A percentile compares a stretch with the other conserved stretches of the same genome.
phyloP scores from a whole-genome alignment of 345 rosid species.

The Eucalyptus erythrocorys region DNA sequence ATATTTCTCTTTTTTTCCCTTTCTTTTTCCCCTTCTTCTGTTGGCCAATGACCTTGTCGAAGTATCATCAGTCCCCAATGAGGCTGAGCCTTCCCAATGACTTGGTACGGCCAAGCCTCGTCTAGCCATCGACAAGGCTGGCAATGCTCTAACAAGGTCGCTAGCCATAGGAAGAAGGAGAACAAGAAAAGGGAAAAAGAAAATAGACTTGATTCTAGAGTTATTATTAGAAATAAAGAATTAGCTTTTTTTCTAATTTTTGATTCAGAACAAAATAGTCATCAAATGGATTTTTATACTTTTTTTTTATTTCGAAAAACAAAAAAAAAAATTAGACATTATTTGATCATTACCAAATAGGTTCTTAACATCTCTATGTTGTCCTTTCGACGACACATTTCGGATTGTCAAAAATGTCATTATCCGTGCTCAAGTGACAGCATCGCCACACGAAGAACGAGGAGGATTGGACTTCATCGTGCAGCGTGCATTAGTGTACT shows the following conservation, averaged over 20 bases:
- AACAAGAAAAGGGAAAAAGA: rapidly evolving
- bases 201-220: too few species aligned
- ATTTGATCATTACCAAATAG: too few species aligned
- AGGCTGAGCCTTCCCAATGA: too few species aligned
- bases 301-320: too few species aligned
- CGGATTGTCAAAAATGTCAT: neutral
- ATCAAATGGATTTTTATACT: too few species aligned
- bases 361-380: neutral
- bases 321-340: too few species aligned
- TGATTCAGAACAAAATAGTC: too few species aligned
- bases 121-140: rapidly evolving
- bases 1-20: too few species aligned
- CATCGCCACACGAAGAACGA: neutral
- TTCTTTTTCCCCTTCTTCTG: too few species aligned
- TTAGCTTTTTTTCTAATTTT: too few species aligned
- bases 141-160: rapidly evolving
- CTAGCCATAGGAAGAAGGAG: too few species aligned
- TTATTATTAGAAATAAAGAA: rapidly evolving
- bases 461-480: neutral
- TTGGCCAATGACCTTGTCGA: rapidly evolving
- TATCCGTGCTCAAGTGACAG: neutral
- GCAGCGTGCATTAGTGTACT: neutral
- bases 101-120: too few species aligned
- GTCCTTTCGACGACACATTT: neutral
- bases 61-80: rapidly evolving